Percentiles rank a stretch among this genome's conserved stretches.
Conservation (phyloP, 345 rosid genomes). For the Jatropha curcas region DNA sequence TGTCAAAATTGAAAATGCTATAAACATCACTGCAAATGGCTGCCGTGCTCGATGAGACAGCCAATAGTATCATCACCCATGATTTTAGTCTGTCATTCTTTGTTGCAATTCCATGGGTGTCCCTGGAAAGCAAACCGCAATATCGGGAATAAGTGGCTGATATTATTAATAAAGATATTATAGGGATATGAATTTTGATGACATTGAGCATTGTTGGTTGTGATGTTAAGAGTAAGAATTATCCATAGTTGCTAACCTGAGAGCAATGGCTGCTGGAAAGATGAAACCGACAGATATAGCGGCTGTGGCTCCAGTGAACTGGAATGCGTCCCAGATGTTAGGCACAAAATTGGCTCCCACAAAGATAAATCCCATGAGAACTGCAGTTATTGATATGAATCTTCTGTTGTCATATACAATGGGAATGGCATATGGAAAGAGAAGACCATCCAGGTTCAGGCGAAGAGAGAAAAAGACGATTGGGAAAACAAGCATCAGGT, state of each 20-base stretch:
- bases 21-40: slow-evolving; percentile 61
- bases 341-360: slow-evolving; percentile 64
- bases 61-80: slow-evolving; percentile 59
- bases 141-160: neutral
- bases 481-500: slow-evolving; percentile 75
- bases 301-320: slow-evolving; percentile 68
- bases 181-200: neutral
- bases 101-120: slow-evolving; percentile 51
- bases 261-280: slow-evolving; percentile 62
- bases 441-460: slow-evolving; percentile 63
- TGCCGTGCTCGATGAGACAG: slow-evolving; percentile 53
- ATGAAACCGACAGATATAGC: slow-evolving; percentile 58
- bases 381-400: slow-evolving; percentile 44
- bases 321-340: slow-evolving; percentile 71
- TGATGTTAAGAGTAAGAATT: neutral
- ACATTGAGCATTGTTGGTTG: neutral
- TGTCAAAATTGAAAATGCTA: slow-evolving; percentile 31
- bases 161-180: neutral
- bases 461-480: slow-evolving; percentile 68
- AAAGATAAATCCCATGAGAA: slow-evolving; percentile 55
- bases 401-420: slow-evolving; percentile 50
- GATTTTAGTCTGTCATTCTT: slow-evolving; percentile 48
- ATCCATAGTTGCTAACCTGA: slow-evolving; percentile 37
- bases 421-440: slow-evolving; percentile 57
- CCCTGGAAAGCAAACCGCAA: slow-evolving; percentile 33